Evolutionary conservation across 495 filamentous ascomycete species (phyloP).

Genomic region (Neurospora africana): DNA sequence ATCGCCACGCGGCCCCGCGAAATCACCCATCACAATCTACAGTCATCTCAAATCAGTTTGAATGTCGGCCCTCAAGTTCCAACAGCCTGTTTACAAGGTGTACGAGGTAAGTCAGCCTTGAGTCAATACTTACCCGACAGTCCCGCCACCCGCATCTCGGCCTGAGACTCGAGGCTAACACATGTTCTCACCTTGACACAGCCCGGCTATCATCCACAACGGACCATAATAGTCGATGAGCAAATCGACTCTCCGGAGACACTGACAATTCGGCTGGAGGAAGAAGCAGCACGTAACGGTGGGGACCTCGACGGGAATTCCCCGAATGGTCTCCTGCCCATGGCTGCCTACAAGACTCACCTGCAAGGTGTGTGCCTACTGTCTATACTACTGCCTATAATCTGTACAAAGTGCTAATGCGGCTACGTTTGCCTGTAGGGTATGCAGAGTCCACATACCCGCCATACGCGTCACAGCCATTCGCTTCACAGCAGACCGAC

Average conservation of each 20-base stretch:
- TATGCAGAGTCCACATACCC: conserved; percentile 41
- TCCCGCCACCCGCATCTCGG: not conserved
- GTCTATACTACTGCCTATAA: not conserved
- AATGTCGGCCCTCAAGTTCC: conserved; percentile 41
- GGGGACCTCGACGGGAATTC: conserved; percentile 38
- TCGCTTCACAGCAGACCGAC: conserved; percentile 29
- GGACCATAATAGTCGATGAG: conserved; percentile 40
- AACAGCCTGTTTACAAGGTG: conserved; percentile 39
- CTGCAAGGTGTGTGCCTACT: conserved; percentile 34
- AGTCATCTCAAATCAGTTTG: conserved; percentile 26
- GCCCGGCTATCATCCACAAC: conserved; percentile 37
- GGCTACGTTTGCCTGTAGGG: conserved; percentile 22
- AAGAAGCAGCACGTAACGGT: conserved; percentile 37
- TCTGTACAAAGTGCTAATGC: not conserved
- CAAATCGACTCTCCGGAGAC: conserved; percentile 40
- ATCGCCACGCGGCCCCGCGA: not conserved
- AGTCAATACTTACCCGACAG: not conserved
- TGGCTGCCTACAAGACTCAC: conserved; percentile 36
- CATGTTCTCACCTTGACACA: conserved; percentile 8
- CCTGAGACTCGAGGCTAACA: conserved; percentile 1
- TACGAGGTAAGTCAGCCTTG: conserved; percentile 33
- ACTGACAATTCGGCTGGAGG: conserved; percentile 37
- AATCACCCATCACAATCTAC: not conserved
- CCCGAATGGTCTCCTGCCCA: conserved; percentile 41
- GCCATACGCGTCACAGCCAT: conserved; percentile 32